A percentile compares a stretch with the other conserved stretches of the same genome.
Conservation (phyloP, 2,329 filamentous ascomycete species). For the Neopestalotiopsis sp. region DNA sequence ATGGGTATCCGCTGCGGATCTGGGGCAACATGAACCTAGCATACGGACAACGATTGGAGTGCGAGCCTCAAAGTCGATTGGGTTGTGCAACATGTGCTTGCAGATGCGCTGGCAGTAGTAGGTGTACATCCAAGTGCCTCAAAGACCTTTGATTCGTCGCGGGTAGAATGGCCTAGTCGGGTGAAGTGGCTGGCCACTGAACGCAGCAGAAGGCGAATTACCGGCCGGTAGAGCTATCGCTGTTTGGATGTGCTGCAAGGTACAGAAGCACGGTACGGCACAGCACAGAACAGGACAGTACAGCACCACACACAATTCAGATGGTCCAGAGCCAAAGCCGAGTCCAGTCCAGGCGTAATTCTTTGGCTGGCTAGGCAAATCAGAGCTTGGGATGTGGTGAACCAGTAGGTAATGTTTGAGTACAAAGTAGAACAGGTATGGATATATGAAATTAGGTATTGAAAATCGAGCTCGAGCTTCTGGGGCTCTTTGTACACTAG, state of each 20-base stretch:
- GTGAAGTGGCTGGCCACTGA: background rate
- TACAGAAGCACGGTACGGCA: background rate
- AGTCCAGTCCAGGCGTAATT: background rate
- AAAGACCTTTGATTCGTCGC: background rate
- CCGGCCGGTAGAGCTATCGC: background rate
- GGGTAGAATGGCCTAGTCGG: background rate
- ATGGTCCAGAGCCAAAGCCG: background rate
- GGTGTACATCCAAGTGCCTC: background rate
- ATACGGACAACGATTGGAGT: background rate
- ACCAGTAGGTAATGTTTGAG: background rate
- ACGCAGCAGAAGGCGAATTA: background rate
- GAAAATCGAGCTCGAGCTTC: background rate
- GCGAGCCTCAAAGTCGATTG: background rate
- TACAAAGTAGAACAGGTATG: background rate
- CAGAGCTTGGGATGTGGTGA: background rate
- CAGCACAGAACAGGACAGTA: background rate
- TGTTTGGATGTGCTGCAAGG: slow-evolving; percentile 1
- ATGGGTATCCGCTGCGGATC: background rate
- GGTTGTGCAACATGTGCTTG: background rate
- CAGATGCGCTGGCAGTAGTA: background rate
- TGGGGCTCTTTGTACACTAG: background rate
- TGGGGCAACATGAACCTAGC: background rate
- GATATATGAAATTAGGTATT: background rate
- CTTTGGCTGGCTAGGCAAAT: background rate
- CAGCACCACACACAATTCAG: background rate